phyloP scores from a whole-genome alignment of 441 rosid species.

The Populus tomentosa region DNA sequence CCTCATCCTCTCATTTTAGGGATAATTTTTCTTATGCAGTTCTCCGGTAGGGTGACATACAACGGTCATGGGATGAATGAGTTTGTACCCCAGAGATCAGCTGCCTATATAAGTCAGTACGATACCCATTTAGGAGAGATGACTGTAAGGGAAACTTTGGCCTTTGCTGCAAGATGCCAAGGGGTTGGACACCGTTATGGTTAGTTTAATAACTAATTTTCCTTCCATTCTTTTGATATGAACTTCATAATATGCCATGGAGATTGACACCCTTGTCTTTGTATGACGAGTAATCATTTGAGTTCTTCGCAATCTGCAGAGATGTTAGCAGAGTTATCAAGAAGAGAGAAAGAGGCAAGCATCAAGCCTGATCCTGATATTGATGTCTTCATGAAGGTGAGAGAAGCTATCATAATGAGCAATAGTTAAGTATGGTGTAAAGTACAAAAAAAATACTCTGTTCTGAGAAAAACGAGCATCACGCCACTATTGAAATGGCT shows the following conservation, averaged over 20 bases:
- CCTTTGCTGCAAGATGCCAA: constrained; percentile 31
- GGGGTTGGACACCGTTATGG: constrained; percentile 27
- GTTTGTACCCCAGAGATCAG: constrained; percentile 30
- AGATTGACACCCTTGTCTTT: background rate
- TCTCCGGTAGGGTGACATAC: constrained; percentile 29
- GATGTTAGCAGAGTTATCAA: constrained; percentile 20
- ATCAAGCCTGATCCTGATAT: constrained; percentile 32
- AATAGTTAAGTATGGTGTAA: background rate
- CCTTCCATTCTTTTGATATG: background rate
- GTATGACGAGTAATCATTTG: background rate
- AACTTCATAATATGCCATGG: background rate
- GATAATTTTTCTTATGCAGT: constrained; percentile 8
- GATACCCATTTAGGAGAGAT: constrained; percentile 26
- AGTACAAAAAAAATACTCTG: background rate
- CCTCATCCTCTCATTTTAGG: background rate
- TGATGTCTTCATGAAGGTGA: constrained; percentile 34
- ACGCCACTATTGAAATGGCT: background rate
- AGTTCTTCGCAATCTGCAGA: constrained; percentile 9
- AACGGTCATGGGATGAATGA: constrained; percentile 31
- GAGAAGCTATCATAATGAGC: background rate
- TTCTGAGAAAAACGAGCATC: background rate
- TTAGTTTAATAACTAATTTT: background rate
- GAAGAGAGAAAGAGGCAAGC: constrained; percentile 26
- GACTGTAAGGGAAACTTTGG: constrained; percentile 33
- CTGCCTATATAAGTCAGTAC: constrained; percentile 28